Evolutionary conservation across 257 asterid species (phyloP), one percentile per base, ranked within the genome.

Genomic region (Misopates orontium): DNA sequence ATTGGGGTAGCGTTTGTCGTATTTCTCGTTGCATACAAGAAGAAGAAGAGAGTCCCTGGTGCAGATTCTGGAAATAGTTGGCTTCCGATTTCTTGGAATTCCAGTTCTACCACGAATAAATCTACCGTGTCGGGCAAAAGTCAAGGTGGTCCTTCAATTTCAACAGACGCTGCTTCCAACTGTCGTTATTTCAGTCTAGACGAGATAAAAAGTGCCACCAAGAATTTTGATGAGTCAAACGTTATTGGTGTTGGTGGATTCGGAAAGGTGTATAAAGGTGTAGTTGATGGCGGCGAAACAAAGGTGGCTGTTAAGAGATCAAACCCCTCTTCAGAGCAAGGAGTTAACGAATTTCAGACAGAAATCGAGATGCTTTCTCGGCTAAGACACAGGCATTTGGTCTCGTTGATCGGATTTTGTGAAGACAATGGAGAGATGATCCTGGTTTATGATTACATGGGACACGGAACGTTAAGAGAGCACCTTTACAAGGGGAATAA

Each of bases 181-280:
- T 86, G 98, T 60, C 84, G 98, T 3, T 91, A 89, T 70, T 91
- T 91, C 79, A 86, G 84, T 24, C 56, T 93, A 23, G 65, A 88
- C 0, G 99, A 93, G 64, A 90, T 93, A 41, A 78, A 77, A 55
- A 77, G 51, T 12, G 96, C 94, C 4, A 88, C 96, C 17, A 88
- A 88, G 75, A 88, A 86, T 57, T 91, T 88, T 14, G 90, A 88
- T 10, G 98, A 91, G 61, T 91, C 96, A 0, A 47, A 88, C n/a
- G 96, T 88, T 0, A 88, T 91, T n/a, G 96, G 98, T 1, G 96
- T 88, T 0, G 98, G 98, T 10, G 98, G 98, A 0, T 91, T 91
- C 28, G 98, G 98, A 0, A 88, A 91, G 56, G 98, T 91, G 36
- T 91, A 91, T 69, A 91, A 85, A 62, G 96, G 98, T 0, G 78